Evolutionary conservation across 352 stramenopile species (phyloP).

Genomic region (Aphanomyces euteiches): DNA sequence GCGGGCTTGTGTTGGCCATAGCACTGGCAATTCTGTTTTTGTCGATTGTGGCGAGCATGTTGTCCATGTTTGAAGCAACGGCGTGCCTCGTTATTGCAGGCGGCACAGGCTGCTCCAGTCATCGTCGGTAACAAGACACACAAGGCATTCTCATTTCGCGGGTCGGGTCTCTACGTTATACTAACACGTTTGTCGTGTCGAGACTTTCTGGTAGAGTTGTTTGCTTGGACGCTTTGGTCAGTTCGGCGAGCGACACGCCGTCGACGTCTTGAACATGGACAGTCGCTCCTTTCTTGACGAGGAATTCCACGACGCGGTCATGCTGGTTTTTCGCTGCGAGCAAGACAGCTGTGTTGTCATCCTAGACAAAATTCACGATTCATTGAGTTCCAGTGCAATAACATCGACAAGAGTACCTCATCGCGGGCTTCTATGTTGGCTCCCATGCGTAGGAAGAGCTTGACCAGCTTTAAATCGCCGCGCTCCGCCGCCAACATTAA

Average conservation of each 20-base stretch:
- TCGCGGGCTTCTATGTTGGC: constrained; percentile 20
- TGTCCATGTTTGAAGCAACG: constrained; percentile 37
- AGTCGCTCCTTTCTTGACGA: constrained; percentile 19
- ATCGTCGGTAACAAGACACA: neutral
- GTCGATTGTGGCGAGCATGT: constrained; percentile 23
- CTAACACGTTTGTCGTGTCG: constrained; percentile 1
- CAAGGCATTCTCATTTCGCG: neutral
- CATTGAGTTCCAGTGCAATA: neutral
- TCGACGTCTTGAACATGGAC: constrained; percentile 12
- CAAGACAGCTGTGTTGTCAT: constrained; percentile 21
- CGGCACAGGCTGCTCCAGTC: constrained; percentile 25
- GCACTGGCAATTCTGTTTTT: neutral
- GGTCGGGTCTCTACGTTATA: neutral
- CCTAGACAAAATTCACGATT: neutral
- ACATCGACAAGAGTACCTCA: neutral
- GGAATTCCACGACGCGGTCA: constrained; percentile 10
- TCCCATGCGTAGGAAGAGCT: constrained; percentile 21
- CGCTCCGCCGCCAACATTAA: constrained; percentile 14
- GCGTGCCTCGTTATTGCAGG: constrained; percentile 28
- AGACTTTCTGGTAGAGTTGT: neutral
- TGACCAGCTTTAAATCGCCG: constrained; percentile 22
- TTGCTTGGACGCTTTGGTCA: constrained; percentile 9
- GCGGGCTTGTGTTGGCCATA: constrained; percentile 9
- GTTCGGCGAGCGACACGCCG: neutral
- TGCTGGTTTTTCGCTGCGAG: constrained; percentile 16